These are phyloP conservation scores for Pugionium cornutum DNA, from an alignment of 345 rosid species.

Conservation along the genomic window DNA sequence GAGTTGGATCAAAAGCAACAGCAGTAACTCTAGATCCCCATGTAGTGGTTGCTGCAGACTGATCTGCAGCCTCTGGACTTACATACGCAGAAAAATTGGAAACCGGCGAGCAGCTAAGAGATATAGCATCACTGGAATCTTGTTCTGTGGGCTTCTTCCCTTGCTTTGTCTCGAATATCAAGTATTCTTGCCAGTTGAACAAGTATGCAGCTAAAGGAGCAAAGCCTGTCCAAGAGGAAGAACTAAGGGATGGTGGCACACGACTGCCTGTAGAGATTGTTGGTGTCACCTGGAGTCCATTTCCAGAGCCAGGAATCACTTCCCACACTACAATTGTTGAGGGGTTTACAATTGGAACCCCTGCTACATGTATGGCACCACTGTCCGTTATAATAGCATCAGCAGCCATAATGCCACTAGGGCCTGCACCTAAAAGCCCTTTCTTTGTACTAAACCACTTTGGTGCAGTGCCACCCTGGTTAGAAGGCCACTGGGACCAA, in stretches of 20 bases:
- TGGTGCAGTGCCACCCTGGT: conserved; percentile 61
- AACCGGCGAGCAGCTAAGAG: conserved; percentile 95
- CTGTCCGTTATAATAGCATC: conserved; percentile 96
- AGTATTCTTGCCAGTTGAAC: conserved; percentile 96
- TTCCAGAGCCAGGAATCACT: conserved; percentile 96
- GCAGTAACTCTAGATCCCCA: conserved; percentile 99
- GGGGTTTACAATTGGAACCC: conserved; percentile 99
- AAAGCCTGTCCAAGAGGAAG: conserved; percentile 95
- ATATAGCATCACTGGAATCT: conserved; percentile 60
- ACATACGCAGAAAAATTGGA: conserved; percentile 99
- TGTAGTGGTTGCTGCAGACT: conserved; percentile 96
- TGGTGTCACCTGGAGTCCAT: conserved; percentile 81
- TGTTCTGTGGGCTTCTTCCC: conserved; percentile 69
- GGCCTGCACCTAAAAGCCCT: conserved; percentile 99
- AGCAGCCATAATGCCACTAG: conserved; percentile 99
- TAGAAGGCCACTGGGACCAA: conserved; percentile 97
- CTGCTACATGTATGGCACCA: conserved; percentile 99
- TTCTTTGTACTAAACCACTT: conserved; percentile 97
- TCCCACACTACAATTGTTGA: conserved; percentile 99
- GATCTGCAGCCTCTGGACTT: conserved; percentile 98
- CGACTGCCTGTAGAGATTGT: conserved; percentile 60
- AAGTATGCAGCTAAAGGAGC: conserved; percentile 95
- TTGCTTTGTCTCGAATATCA: conserved; percentile 74
- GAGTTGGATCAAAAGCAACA: conserved; percentile 97
- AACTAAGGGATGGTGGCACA: conserved; percentile 83